Percentiles rank a stretch among this genome's conserved stretches.
phyloP scores from a whole-genome alignment of 2,329 filamentous ascomycete species.

The Sclerotinia borealis region DNA sequence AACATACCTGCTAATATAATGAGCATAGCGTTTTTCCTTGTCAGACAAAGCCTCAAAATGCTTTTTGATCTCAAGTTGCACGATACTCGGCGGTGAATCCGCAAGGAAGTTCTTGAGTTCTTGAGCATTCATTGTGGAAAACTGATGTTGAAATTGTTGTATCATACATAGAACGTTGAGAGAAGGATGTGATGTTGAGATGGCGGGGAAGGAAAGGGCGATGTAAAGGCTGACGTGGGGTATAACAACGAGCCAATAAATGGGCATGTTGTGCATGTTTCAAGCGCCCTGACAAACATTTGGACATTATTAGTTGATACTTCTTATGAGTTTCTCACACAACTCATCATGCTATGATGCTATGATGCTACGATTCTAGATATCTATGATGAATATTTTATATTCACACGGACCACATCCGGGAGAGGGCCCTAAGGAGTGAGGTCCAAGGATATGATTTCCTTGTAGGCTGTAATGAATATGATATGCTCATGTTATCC shows the following conservation, averaged over 20 bases:
- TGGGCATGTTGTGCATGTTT: conserved; percentile 6
- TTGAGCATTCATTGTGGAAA: conserved; percentile 46
- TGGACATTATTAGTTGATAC: neutral
- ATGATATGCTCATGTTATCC: no score
- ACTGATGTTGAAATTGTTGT: conserved; percentile 21
- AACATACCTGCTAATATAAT: conserved; percentile 73
- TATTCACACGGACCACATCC: conserved; percentile 2
- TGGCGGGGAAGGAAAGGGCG: conserved; percentile 1
- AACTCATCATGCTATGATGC: neutral
- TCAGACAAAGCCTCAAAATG: conserved; percentile 77
- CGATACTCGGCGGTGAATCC: conserved; percentile 82
- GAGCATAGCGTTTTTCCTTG: conserved; percentile 82
- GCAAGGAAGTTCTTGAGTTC: conserved; percentile 75
- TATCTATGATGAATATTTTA: neutral
- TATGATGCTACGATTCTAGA: no score
- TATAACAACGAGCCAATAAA: conserved; percentile 4
- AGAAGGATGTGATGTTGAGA: neutral
- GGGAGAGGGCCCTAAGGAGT: neutral
- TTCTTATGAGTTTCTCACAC: neutral
- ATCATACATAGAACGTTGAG: conserved; percentile 16
- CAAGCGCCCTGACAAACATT: neutral
- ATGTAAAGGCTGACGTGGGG: conserved; percentile 11
- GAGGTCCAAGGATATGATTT: neutral
- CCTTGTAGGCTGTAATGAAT: no score
- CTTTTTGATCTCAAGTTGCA: conserved; percentile 82